These are phyloP conservation scores for Russula griseocarnosa DNA, from an alignment of 768 basidiomycete species.

Conservation along the genomic window DNA sequence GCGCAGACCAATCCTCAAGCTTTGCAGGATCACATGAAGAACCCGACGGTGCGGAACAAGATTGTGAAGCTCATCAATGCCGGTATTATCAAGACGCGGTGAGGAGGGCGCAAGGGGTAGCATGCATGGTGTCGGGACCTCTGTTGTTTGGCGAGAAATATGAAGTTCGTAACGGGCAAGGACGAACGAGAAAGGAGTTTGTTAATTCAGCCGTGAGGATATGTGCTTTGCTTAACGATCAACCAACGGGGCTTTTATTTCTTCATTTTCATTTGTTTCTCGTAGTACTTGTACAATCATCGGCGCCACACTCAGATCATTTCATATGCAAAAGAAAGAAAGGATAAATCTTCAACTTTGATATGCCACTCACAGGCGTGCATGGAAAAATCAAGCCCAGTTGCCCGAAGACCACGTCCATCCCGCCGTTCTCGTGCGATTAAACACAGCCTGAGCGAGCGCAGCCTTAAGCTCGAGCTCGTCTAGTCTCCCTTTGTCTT, in stretches of 20 bases:
- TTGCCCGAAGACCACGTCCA: constrained; percentile 35
- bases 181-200: background rate
- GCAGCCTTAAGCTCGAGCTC: constrained; percentile 46
- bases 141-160: background rate
- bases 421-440: constrained; percentile 50
- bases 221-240: background rate
- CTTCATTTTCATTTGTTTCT: background rate
- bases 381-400: constrained; percentile 7
- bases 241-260: background rate
- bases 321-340: background rate
- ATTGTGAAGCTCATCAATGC: constrained; percentile 88
- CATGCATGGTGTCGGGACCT: background rate
- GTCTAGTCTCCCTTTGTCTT: constrained; percentile 37
- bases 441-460: constrained; percentile 44
- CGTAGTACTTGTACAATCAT: background rate
- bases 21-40: constrained; percentile 95
- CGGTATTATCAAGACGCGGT: constrained; percentile 88
- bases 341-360: background rate
- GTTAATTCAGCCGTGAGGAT: background rate
- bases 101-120: constrained; percentile 30
- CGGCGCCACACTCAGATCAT: background rate
- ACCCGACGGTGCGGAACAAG: constrained; percentile 72
- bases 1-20: constrained; percentile 86
- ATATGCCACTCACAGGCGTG: background rate
- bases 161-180: background rate